Base-by-base conservation (phyloP, 2,329 filamentous ascomycete genomes). In the Samsoniella hepiali region DNA sequence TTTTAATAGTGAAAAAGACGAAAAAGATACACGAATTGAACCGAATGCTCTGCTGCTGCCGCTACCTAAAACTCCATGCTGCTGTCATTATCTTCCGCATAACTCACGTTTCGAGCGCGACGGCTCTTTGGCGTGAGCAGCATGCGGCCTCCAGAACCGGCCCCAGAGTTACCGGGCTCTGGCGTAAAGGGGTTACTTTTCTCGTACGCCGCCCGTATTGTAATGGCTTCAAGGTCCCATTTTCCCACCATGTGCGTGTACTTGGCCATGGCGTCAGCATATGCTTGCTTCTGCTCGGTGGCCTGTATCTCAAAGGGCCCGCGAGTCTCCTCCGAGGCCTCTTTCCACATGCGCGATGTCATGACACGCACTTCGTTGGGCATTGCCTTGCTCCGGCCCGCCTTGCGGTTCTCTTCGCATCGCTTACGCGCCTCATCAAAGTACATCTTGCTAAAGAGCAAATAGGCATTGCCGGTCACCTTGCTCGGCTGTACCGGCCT, bases 341-440 rank as follows among this genome's bases (percentile, higher is more conserved):
- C 89, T 69, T 90, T 91, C 95, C 95, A 99, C 88, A 95, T 93
- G 72, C 90, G 89, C 34, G 93, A 93, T 10, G 95, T 86, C 73
- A 93, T 91, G 58, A 88, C 85, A 40, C 95, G 90, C 63, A 98
- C 90, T 71, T 96, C 91, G 70, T 92, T 96, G 7, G 89, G 87
- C 50, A 85, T 82, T 1, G 87, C 79, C 68, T 89, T 88, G 11
- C 85, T 85, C 58, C 87, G 88, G 38, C 85, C 82, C 3, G 84
- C 79, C 62, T 74, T 76, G 68, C 88, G 85, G n/a, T 84, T 85
- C 59, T 88, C 85, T 65, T 90, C 86, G 70, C 89, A 90, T 55
- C 77, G 79, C 65, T 75, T 78, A 62, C 84, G 81, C 9, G 85
- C 86, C 29, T 76, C 75, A n/a, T 92, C 88, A 71, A 87, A 89